A percentile compares a stretch with the other conserved stretches of the same genome.
phyloP scores from a whole-genome alignment of 495 filamentous ascomycete species.

The Podospora fimiseda region DNA sequence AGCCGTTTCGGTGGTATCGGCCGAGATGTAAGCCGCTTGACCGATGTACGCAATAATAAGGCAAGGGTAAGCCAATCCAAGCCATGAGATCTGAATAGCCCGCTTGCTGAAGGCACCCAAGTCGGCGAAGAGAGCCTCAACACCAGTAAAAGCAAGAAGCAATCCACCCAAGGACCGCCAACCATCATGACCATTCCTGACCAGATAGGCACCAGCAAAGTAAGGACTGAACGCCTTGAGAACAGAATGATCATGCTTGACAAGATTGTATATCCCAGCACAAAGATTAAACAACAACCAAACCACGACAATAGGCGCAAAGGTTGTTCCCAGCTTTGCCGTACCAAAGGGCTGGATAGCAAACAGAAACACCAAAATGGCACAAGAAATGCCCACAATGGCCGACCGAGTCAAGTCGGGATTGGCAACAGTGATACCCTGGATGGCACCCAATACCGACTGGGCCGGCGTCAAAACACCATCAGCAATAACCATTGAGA shows the following conservation, averaged over 20 bases:
- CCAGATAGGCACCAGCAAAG: conserved; percentile 55
- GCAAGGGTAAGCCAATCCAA: conserved; percentile 57
- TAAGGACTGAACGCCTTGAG: conserved; percentile 67
- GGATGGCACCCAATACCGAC: conserved; percentile 62
- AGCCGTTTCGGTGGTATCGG: conserved; percentile 44
- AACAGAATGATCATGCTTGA: conserved; percentile 55
- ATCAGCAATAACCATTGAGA: conserved; percentile 61
- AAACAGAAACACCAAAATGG: conserved; percentile 63
- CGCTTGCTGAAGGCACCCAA: conserved; percentile 60
- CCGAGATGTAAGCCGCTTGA: conserved; percentile 64
- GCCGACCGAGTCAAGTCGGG: conserved; percentile 42
- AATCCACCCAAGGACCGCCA: conserved; percentile 65
- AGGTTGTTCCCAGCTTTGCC: conserved; percentile 53
- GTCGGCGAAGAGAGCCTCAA: conserved; percentile 70
- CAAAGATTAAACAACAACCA: conserved; percentile 63
- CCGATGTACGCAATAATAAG: conserved; percentile 64
- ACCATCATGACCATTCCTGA: conserved; percentile 52
- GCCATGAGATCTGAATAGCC: conserved; percentile 60
- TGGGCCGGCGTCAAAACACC: conserved; percentile 66
- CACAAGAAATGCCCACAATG: conserved; percentile 62
- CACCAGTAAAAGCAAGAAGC: conserved; percentile 64
- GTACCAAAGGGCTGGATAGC: conserved; percentile 66
- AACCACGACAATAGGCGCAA: conserved; percentile 65
- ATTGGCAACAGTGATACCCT: conserved; percentile 51
- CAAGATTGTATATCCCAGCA: conserved; percentile 67